Evolutionary conservation across 164 flowering plant species (phyloP).

Genomic region (Tetrastigma voinierianum): DNA sequence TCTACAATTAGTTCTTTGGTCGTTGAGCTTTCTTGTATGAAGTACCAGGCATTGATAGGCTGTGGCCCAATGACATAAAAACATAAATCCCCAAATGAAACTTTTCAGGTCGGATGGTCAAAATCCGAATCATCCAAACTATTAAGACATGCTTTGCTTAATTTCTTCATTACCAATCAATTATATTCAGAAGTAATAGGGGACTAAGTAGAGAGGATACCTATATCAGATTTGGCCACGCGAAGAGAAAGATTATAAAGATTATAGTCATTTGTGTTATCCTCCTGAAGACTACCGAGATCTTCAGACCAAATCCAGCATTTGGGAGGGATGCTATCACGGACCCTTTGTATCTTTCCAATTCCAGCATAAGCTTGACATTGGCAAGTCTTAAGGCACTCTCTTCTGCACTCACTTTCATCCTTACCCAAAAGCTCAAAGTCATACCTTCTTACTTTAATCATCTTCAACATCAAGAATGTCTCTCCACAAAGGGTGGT

Average conservation of each 20-base stretch:
- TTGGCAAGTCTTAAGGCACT: slow-evolving; percentile 28
- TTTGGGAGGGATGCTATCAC: no score
- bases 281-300: slow-evolving; percentile 32
- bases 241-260: slow-evolving; percentile 25
- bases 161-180: no score
- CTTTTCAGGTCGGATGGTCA: no score
- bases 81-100: no score
- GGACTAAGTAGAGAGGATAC: slow-evolving; percentile 8
- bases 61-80: no score
- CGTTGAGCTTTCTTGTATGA: no score
- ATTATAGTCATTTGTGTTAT: slow-evolving; percentile 13
- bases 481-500: slow-evolving; percentile 15
- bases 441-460: slow-evolving; percentile 29
- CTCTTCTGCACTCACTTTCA: slow-evolving; percentile 24
- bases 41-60: no score
- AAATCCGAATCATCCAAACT: no score
- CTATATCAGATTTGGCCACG: slow-evolving; percentile 17
- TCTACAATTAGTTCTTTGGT: no score
- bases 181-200: no score
- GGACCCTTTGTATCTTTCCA: background rate
- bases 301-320: slow-evolving; percentile 37
- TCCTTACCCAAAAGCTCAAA: slow-evolving; percentile 9
- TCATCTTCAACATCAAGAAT: slow-evolving; percentile 28
- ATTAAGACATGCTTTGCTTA: no score
- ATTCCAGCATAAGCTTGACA: slow-evolving; percentile 31